Conservation (phyloP, 768 basidiomycete species). For the Tulasnella calospora region DNA sequence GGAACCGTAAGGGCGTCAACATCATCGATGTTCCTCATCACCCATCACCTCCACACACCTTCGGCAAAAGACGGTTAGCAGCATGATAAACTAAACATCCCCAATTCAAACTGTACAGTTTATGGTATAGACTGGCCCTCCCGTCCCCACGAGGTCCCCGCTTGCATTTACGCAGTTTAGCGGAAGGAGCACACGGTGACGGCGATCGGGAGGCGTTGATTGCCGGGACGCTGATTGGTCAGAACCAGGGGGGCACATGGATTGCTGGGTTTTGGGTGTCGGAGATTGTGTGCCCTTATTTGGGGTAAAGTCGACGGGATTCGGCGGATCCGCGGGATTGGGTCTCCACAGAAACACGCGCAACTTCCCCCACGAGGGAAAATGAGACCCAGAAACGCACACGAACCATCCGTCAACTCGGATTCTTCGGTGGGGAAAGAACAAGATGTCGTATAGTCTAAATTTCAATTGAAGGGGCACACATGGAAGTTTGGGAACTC, state of each 20-base stretch:
- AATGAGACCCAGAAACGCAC: neutral
- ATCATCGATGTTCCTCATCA: neutral
- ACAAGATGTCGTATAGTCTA: neutral
- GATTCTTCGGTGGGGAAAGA: neutral
- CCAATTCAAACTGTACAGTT: neutral
- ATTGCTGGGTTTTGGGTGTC: constrained; percentile 7
- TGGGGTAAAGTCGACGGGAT: neutral
- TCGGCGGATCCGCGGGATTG: constrained; percentile 9
- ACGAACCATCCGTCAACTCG: neutral
- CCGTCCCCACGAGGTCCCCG: neutral
- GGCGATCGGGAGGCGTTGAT: neutral
- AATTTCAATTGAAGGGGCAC: neutral
- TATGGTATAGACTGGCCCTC: neutral
- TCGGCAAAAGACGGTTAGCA: neutral
- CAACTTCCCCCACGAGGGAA: neutral
- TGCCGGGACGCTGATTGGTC: neutral
- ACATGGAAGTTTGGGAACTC: neutral
- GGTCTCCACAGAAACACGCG: constrained; percentile 1
- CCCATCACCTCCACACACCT: neutral
- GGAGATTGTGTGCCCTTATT: constrained; percentile 11
- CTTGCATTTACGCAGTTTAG: neutral
- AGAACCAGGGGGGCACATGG: no score
- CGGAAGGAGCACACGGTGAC: neutral
- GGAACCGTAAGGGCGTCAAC: no score
- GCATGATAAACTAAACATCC: neutral